Base-by-base conservation (phyloP, 2,329 filamentous ascomycete species). In the Epicoccum nigrum region DNA sequence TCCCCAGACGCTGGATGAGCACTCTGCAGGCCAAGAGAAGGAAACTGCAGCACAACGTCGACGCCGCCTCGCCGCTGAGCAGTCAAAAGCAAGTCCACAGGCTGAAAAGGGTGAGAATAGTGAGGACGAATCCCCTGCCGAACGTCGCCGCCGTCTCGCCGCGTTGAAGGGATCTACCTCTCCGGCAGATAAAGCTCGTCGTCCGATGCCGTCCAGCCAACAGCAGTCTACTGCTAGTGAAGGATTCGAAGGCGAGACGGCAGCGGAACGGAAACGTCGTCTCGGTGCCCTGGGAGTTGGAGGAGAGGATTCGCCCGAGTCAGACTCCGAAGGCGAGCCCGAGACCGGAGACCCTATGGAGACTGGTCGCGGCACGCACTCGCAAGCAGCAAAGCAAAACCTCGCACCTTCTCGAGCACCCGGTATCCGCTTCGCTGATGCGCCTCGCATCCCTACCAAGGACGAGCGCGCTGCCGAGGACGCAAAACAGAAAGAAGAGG, bases 201-300 rank as follows among this genome's bases (percentile, higher is more conserved):
- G 59, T 25, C 38, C 41, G 23, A 27, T 51, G 17, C 49, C 58
- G 23, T 44, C 53, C 1, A 44, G 39, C 15, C 30, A 59, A 13
- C 59, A 60, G 33, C 46, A 42, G 12, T 63, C 38, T 35, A 67
- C 68, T 51, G 79, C 81, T 1, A 51, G 45, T 4, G 32, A 34
- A 13, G 55, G 52, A 3, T 60, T 66, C 12, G 77, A 77, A 27
- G 79, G 76, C 27, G 89, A 92, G 73, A 92, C 88, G 0, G 86
- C 88, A 0, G 89, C 89, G 0, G 90, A 93, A 71, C 80, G 87
- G 49, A 81, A 88, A 32, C 79, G 90, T 45, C 83, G 90, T 62
- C 85, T 91, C 62, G 88, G 88, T 1, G 90, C 89, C 1, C 75
- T 93, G 1, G 88, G 89, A 8, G 77, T 88, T 19, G 60, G 61